Evolutionary conservation across 768 basidiomycete genomes (phyloP).

Genomic region (Boletus reticulatus): DNA sequence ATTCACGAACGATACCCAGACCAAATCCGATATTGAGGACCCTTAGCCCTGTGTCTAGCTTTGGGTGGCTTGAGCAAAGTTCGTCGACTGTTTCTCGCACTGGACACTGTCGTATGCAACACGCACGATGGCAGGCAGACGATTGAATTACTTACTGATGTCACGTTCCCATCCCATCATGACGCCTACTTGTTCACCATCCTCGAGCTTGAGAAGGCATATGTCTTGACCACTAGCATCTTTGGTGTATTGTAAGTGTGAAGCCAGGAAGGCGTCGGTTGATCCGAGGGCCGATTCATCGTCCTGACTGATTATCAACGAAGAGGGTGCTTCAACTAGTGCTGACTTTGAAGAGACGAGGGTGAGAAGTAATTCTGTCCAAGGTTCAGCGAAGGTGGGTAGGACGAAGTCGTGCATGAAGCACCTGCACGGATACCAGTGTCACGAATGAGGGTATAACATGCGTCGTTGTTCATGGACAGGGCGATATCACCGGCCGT

Average conservation of each 20-base stretch:
- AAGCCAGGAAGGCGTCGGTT: constrained; percentile 66
- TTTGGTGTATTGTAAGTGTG: constrained; percentile 61
- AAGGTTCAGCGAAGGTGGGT: constrained; percentile 5
- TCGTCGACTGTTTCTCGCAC: constrained; percentile 76
- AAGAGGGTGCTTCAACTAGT: constrained; percentile 22
- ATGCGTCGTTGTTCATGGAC: constrained; percentile 73
- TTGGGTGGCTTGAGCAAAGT: constrained; percentile 55
- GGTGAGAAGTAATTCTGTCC: constrained; percentile 67
- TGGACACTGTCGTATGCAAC: constrained; percentile 31
- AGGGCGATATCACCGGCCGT: constrained; percentile 91
- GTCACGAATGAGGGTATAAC: constrained; percentile 82
- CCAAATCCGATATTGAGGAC: constrained; percentile 94
- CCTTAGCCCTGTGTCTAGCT: constrained; percentile 46
- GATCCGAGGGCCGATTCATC: constrained; percentile 62
- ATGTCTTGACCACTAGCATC: constrained; percentile 81
- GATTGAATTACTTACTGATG: constrained; percentile 55
- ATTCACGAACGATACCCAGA: constrained; percentile 71
- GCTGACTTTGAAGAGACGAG: constrained; percentile 51
- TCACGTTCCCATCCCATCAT: constrained; percentile 99
- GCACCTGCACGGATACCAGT: constrained; percentile 90
- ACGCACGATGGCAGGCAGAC: background rate
- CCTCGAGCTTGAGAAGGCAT: constrained; percentile 62
- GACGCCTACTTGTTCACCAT: constrained; percentile 82
- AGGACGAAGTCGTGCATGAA: constrained; percentile 12
- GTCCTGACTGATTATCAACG: constrained; percentile 43